phyloP scores from a whole-genome alignment of 2,329 filamentous ascomycete species.

The Zasmidium angulare region DNA sequence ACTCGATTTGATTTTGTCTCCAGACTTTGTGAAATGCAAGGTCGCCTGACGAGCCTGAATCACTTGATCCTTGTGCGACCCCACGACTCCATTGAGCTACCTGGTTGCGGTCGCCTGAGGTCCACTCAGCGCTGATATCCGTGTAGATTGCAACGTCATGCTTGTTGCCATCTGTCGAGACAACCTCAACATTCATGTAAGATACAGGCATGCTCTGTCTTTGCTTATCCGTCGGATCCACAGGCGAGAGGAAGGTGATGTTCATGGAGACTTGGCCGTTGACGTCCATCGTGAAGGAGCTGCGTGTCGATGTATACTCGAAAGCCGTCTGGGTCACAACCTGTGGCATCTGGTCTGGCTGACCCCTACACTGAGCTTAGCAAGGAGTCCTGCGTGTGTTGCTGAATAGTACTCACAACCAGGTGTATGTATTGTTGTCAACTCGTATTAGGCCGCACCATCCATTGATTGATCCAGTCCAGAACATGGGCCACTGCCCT shows the following conservation, averaged over 20 bases:
- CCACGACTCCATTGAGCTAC: conserved; percentile 64
- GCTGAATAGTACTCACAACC: conserved; percentile 50
- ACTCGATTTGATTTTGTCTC: conserved; percentile 48
- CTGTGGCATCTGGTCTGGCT: conserved; percentile 45
- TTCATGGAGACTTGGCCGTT: conserved; percentile 62
- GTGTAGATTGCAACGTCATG: conserved; percentile 71
- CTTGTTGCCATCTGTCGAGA: conserved; percentile 59
- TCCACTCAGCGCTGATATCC: conserved; percentile 68
- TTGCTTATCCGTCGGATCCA: conserved; percentile 65
- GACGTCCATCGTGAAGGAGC: conserved; percentile 67
- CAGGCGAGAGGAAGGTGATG: conserved; percentile 68
- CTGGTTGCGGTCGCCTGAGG: conserved; percentile 59
- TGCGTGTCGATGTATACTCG: conserved; percentile 71
- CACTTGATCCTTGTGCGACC: conserved; percentile 25
- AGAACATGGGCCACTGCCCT: conserved; percentile 68
- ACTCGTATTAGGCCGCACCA: conserved; percentile 72
- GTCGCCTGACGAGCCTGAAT: conserved; percentile 10
- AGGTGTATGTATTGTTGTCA: conserved; percentile 63
- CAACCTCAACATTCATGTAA: conserved; percentile 65
- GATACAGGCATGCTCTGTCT: conserved; percentile 70
- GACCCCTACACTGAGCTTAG: conserved; percentile 46
- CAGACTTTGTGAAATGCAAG: conserved; percentile 63
- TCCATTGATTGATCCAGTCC: conserved; percentile 56
- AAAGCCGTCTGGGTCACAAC: conserved; percentile 62
- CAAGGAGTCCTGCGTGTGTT: neutral